Conservation (phyloP, 768 basidiomycete species). For the Bullera alba region DNA sequence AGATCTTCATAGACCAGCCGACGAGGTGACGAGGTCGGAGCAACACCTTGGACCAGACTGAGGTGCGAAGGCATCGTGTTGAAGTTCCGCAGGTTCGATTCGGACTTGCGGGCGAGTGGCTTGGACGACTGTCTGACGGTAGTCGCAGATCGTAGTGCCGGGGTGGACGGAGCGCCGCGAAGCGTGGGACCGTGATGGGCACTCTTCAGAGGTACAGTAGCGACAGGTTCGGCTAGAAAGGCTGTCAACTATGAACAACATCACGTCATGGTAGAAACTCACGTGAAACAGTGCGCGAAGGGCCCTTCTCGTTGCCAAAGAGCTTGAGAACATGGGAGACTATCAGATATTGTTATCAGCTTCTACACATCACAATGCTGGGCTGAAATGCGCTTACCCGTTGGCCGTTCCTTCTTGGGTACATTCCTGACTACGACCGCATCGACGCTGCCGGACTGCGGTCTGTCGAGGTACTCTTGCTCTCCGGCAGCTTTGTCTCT, state of each 20-base stretch:
- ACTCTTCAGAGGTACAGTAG: slow-evolving; percentile 28
- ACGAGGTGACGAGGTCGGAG: slow-evolving; percentile 8
- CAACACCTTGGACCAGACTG: not conserved
- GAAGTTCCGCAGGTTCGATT: slow-evolving; percentile 33
- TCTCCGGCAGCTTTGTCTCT: slow-evolving; percentile 17
- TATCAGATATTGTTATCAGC: slow-evolving; percentile 5
- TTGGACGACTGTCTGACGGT: slow-evolving; percentile 5
- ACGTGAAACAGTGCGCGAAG: slow-evolving; percentile 22
- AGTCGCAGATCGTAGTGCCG: slow-evolving; percentile 22
- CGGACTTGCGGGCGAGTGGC: slow-evolving; percentile 24
- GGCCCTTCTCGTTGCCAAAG: slow-evolving; percentile 20
- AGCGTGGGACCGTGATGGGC: slow-evolving; percentile 14
- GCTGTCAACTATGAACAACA: not conserved
- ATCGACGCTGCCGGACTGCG: slow-evolving; percentile 1
- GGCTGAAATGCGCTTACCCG: slow-evolving; percentile 21
- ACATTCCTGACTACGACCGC: slow-evolving; percentile 5
- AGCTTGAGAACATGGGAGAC: slow-evolving; percentile 37
- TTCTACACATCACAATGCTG: not conserved
- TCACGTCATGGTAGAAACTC: slow-evolving; percentile 1
- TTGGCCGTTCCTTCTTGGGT: slow-evolving; percentile 32
- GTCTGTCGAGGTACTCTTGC: slow-evolving; percentile 18
- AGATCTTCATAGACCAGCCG: slow-evolving; percentile 24
- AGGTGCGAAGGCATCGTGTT: slow-evolving; percentile 25
- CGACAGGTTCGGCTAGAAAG: slow-evolving; percentile 17
- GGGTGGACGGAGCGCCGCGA: slow-evolving; percentile 34